A percentile compares a stretch with the other conserved stretches of the same genome.
Conservation (phyloP, 31 red algal genomes). For the Bonnemaisonia californica region DNA sequence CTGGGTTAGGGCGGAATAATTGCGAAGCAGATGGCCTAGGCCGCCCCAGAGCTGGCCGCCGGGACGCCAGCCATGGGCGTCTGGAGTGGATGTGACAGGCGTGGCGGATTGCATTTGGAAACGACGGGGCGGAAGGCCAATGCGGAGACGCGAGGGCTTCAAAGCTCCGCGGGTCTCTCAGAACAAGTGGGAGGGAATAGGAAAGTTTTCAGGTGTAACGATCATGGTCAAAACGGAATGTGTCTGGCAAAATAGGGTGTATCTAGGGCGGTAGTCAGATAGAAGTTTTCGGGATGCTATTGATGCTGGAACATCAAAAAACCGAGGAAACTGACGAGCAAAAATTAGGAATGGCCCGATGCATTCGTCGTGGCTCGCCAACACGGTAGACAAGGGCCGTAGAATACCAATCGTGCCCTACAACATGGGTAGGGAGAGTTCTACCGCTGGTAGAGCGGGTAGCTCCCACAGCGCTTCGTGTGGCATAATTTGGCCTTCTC, state of each 20-base stretch:
- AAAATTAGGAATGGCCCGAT: too few species aligned
- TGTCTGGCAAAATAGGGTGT: not conserved
- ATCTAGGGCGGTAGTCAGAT: not conserved
- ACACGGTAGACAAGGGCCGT: too few species aligned
- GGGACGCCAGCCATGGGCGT: slow-evolving; percentile 47
- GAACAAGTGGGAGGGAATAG: not conserved
- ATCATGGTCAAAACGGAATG: not conserved
- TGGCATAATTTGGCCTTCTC: too few species aligned
- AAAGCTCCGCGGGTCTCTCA: slow-evolving; percentile 6
- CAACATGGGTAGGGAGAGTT: too few species aligned
- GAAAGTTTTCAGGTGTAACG: not conserved
- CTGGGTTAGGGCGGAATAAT: slow-evolving; percentile 32
- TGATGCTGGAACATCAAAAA: too few species aligned
- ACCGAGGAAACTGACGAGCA: too few species aligned
- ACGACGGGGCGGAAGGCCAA: not conserved
- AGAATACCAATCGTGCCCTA: too few species aligned
- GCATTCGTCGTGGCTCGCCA: too few species aligned
- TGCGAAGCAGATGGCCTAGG: slow-evolving; percentile 60
- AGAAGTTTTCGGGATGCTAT: too few species aligned
- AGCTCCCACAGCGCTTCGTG: too few species aligned
- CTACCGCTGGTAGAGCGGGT: too few species aligned
- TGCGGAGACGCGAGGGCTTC: not conserved
- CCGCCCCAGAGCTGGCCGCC: slow-evolving; percentile 57
- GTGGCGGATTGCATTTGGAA: not conserved
- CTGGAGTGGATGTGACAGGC: not conserved